phyloP scores from a whole-genome alignment of 2,329 filamentous ascomycete genomes.

The Hypoxylon sp. region DNA sequence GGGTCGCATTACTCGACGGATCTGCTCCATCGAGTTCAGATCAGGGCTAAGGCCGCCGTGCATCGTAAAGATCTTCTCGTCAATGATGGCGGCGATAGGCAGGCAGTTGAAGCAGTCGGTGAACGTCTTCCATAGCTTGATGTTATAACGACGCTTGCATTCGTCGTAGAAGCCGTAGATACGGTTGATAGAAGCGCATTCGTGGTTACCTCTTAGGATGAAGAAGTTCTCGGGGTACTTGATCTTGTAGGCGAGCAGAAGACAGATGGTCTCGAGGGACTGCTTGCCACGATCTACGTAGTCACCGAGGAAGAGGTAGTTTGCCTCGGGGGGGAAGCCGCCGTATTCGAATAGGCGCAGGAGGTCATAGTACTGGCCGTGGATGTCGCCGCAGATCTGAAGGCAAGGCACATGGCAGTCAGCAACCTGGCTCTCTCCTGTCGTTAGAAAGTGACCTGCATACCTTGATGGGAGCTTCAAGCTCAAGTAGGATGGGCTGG shows the following conservation, averaged over 20 bases:
- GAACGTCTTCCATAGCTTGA: conserved; percentile 99
- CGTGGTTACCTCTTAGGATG: conserved; percentile 97
- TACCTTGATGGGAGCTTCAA: conserved; percentile 99
- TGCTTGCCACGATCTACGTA: conserved; percentile 99
- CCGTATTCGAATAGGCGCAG: conserved; percentile 97
- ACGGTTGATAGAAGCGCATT: conserved; percentile 98
- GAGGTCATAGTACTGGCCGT: conserved; percentile 98
- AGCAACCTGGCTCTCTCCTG: conserved; percentile 18
- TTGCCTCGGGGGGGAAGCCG: conserved; percentile 96
- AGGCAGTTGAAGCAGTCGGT: conserved; percentile 99
- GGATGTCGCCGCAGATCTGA: conserved; percentile 98
- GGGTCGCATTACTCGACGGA: conserved; percentile 96
- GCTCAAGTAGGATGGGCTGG: conserved; percentile 95
- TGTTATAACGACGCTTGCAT: conserved; percentile 98
- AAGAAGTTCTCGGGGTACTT: conserved; percentile 99
- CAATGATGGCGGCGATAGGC: conserved; percentile 97
- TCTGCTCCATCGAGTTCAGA: conserved; percentile 99
- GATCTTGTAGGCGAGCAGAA: conserved; percentile 98
- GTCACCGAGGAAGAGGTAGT: conserved; percentile 99
- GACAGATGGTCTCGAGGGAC: conserved; percentile 96
- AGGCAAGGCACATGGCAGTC: conserved; percentile 12
- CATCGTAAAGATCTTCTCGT: conserved; percentile 99
- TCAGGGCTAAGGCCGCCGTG: conserved; percentile 97
- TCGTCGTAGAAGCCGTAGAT: conserved; percentile 99
- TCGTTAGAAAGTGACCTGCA: conserved; percentile 41